Conservation (phyloP, 2,329 filamentous ascomycete species). For the Penicillium nordicum region DNA sequence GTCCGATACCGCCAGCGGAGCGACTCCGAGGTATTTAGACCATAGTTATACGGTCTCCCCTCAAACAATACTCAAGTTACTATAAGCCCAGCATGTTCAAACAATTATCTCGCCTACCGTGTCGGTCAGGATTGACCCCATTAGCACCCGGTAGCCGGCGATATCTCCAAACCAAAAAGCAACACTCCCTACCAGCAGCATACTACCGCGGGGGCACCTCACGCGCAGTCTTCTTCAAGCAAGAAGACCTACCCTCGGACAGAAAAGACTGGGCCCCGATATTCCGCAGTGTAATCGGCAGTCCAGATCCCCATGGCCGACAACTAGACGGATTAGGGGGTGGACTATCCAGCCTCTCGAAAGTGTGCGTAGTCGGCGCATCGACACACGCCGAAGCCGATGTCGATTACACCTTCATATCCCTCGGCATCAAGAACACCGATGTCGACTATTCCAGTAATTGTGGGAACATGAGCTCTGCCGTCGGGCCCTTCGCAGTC, state of each 20-base stretch:
- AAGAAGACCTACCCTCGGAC: conserved; percentile 50
- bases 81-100: conserved; percentile 1
- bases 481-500: conserved; percentile 64
- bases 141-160: background rate
- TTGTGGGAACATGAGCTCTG: conserved; percentile 70
- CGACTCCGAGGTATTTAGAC: background rate
- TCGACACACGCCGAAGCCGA: conserved; percentile 52
- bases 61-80: background rate
- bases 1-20: conserved; percentile 3
- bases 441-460: conserved; percentile 66
- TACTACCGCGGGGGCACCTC: conserved; percentile 70
- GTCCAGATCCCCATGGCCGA: conserved; percentile 62
- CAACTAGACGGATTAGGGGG: conserved; percentile 71
- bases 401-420: conserved; percentile 69
- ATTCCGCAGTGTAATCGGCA: conserved; percentile 60
- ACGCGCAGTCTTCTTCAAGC: conserved; percentile 60
- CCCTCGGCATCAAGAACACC: conserved; percentile 61
- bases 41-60: background rate
- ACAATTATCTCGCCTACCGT: background rate
- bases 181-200: conserved; percentile 48
- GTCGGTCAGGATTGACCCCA: background rate
- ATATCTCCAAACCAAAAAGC: conserved; percentile 14
- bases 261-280: conserved; percentile 51
- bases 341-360: conserved; percentile 66
- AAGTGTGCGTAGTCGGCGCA: conserved; percentile 64